Evolutionary conservation across 2,329 filamentous ascomycete genomes (phyloP).

Genomic region (Paecilomyces dactylethromorphus): DNA sequence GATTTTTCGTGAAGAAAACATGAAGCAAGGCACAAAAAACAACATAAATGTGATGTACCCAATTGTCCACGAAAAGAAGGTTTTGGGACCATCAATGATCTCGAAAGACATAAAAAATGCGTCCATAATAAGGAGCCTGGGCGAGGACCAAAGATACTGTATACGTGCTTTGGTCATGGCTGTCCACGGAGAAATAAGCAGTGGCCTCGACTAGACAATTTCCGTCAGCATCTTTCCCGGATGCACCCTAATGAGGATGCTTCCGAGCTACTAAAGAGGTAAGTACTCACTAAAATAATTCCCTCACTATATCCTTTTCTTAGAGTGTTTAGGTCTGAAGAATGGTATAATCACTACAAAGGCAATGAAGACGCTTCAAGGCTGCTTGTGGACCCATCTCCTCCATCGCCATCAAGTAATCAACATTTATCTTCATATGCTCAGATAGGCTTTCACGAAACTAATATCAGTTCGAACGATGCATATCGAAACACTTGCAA

Average conservation of each 20-base stretch:
- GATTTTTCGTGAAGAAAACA: slow-evolving; percentile 61
- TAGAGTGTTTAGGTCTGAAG: slow-evolving; percentile 11
- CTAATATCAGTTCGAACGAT: not conserved
- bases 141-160: slow-evolving; percentile 46
- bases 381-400: slow-evolving; percentile 10
- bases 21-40: slow-evolving; percentile 60
- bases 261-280: slow-evolving; percentile 43
- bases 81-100: slow-evolving; percentile 75
- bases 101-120: slow-evolving; percentile 69
- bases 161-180: slow-evolving; percentile 51
- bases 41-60: slow-evolving; percentile 53
- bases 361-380: slow-evolving; percentile 13
- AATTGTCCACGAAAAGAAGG: slow-evolving; percentile 57
- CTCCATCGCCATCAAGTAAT: slow-evolving; percentile 1
- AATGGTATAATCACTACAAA: slow-evolving; percentile 27
- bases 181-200: slow-evolving; percentile 59
- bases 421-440: not conserved
- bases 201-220: slow-evolving; percentile 83
- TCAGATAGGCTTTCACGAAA: not conserved
- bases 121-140: slow-evolving; percentile 53
- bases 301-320: not conserved
- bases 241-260: slow-evolving; percentile 53
- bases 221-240: slow-evolving; percentile 67
- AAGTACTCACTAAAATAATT: slow-evolving; percentile 15
- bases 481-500: slow-evolving; percentile 1